phyloP scores from a whole-genome alignment of 805 yeast genomes.

The Nakazawaea laoshanensis region DNA sequence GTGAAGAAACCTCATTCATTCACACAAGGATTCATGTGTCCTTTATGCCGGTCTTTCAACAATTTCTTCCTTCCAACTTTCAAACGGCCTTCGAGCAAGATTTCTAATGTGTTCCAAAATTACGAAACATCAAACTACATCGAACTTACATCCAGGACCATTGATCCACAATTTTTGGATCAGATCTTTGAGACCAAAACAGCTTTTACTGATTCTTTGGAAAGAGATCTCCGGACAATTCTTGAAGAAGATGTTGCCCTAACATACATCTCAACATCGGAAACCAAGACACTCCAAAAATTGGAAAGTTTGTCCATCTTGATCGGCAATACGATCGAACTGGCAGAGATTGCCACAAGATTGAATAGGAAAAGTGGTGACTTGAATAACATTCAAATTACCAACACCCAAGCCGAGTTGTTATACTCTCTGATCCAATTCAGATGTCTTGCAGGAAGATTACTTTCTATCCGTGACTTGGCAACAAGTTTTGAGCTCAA shows the following conservation, averaged over 20 bases:
- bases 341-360: slow-evolving; percentile 53
- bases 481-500: neutral
- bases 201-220: too few species aligned
- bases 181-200: too few species aligned
- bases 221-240: slow-evolving; percentile 16
- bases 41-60: slow-evolving; percentile 38
- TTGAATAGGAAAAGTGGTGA: slow-evolving; percentile 19
- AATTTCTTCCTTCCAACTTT: slow-evolving; percentile 38
- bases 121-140: too few species aligned
- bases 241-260: slow-evolving; percentile 13
- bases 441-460: slow-evolving; percentile 12
- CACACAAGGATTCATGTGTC: slow-evolving; percentile 30
- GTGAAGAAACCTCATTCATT: slow-evolving; percentile 14
- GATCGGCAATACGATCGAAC: slow-evolving; percentile 42
- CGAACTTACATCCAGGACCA: too few species aligned
- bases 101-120: too few species aligned
- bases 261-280: slow-evolving; percentile 9
- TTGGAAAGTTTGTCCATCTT: slow-evolving; percentile 19
- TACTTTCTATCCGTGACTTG: neutral
- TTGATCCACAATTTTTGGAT: too few species aligned
- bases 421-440: slow-evolving; percentile 34
- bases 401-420: slow-evolving; percentile 16
- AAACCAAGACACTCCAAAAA: slow-evolving; percentile 4
- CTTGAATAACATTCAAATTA: slow-evolving; percentile 1
- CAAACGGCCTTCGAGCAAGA: too few species aligned